phyloP scores from a whole-genome alignment of 768 basidiomycete species.

The Chlorophyllum brunneum region DNA sequence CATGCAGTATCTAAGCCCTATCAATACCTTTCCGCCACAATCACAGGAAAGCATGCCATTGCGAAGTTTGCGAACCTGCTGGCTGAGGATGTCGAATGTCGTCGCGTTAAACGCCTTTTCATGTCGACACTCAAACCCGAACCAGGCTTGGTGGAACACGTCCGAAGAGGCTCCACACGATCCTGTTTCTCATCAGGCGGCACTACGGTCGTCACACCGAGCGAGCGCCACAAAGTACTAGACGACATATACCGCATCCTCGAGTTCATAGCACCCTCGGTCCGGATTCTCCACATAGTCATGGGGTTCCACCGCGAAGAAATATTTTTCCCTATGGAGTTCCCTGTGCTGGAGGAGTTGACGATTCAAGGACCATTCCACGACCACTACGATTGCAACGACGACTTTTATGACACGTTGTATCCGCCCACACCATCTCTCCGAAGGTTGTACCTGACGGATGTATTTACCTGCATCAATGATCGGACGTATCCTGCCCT shows the following conservation, averaged over 20 bases:
- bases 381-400: conserved; percentile 9
- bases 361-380: conserved; percentile 14
- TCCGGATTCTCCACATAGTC: conserved; percentile 11
- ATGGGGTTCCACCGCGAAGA: conserved; percentile 11
- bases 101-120: conserved; percentile 13
- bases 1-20: conserved; percentile 12
- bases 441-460: conserved; percentile 11
- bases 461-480: conserved; percentile 8
- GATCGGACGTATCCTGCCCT: conserved; percentile 11
- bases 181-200: not conserved
- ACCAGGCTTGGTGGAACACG: not conserved
- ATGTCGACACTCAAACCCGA: conserved; percentile 10
- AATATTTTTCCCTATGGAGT: conserved; percentile 13
- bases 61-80: conserved; percentile 7
- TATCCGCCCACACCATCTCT: conserved; percentile 12
- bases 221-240: not conserved
- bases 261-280: conserved; percentile 9
- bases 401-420: conserved; percentile 8
- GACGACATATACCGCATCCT: conserved; percentile 13
- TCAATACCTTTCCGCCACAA: conserved; percentile 9
- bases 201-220: not conserved
- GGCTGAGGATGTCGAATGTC: conserved; percentile 1
- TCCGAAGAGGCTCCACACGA: not conserved
- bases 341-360: conserved; percentile 13
- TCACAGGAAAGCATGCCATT: conserved; percentile 6